Conservation (phyloP, 2,329 filamentous ascomycete genomes). For the Fusarium piperis region DNA sequence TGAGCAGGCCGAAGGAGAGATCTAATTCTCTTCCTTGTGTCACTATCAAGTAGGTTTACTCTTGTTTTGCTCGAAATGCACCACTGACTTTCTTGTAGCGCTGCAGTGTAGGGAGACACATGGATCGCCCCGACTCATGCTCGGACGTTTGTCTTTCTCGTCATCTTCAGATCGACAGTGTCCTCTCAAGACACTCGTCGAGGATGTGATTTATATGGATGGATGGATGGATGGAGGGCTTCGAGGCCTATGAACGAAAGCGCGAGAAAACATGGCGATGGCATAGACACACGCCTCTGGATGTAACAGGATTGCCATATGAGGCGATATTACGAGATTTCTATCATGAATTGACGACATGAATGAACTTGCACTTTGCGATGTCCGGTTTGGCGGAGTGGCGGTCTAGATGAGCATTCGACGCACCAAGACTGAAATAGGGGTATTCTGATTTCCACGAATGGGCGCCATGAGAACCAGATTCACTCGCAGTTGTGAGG, state of each 20-base stretch:
- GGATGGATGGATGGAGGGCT: neutral
- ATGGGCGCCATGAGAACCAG: neutral
- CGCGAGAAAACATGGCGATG: slow-evolving; percentile 16
- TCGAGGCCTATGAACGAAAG: slow-evolving; percentile 10
- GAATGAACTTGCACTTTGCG: neutral
- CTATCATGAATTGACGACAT: slow-evolving; percentile 21
- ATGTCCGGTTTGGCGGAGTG: neutral
- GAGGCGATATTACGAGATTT: slow-evolving; percentile 26
- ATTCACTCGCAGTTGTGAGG: neutral
- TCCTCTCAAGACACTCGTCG: neutral
- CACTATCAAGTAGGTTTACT: neutral
- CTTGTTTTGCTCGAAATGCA: neutral
- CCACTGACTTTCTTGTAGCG: neutral
- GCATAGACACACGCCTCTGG: slow-evolving; percentile 15
- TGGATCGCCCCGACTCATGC: neutral
- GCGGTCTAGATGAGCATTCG: neutral
- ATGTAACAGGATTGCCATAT: slow-evolving; percentile 20
- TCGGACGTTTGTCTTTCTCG: neutral
- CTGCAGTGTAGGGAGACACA: neutral
- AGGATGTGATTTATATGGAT: neutral
- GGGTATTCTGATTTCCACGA: neutral
- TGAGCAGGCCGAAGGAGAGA: slow-evolving; percentile 2
- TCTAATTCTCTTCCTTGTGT: neutral
- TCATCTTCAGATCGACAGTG: neutral
- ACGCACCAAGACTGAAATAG: neutral